Evolutionary conservation across 2,329 filamentous ascomycete genomes (phyloP), one percentile per base, ranked within the genome.

Genomic region (Trichoderma sp.): DNA sequence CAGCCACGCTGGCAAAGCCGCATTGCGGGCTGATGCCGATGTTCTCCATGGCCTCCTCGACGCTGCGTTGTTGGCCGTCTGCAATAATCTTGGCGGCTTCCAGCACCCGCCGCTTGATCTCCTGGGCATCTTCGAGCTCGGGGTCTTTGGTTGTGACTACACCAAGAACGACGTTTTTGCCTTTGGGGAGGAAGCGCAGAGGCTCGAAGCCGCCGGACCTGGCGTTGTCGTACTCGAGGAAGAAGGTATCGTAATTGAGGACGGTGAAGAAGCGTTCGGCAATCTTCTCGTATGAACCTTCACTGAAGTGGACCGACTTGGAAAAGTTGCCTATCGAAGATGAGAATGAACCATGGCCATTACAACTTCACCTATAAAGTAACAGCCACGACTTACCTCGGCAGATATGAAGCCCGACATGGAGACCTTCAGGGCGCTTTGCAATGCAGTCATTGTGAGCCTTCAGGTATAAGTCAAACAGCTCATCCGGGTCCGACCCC

Each of bases 361-460:
- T 14, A 11, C 1, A 16, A 14, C 0, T 46, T 4, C 8, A n/a
- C n/a, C 1, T 16, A n/a, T 18, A 13, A 26, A 28, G 7, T 16
- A 0, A 56, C 5, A 2, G 34, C 49, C 18, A 18, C 28, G 7
- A 68, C 73, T 66, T 37, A 78, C 76, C 79, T 74, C 80, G 73
- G 75, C 80, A 81, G 69, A 93, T 81, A 77, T 93, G 91, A 13
- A 93, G 85, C 18, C 91, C 91, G 3, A 92, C 81, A 74, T 92
- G 89, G 78, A 93, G 85, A 72, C 91, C 90, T 6, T 81, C 79
- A 0, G 90, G 89, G 0, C 88, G 83, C 71, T 83, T 82, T 32
- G 82, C 80, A 73, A 92, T 84, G 76, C 87, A 89, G 76, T 90
- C 88, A 76, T 93, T 93, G 83, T 93, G 92, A 73, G 91, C 86